A percentile compares a stretch with the other conserved stretches of the same genome.
Conservation (phyloP, 306 rosid species). For the Dalbergia cultrata region DNA sequence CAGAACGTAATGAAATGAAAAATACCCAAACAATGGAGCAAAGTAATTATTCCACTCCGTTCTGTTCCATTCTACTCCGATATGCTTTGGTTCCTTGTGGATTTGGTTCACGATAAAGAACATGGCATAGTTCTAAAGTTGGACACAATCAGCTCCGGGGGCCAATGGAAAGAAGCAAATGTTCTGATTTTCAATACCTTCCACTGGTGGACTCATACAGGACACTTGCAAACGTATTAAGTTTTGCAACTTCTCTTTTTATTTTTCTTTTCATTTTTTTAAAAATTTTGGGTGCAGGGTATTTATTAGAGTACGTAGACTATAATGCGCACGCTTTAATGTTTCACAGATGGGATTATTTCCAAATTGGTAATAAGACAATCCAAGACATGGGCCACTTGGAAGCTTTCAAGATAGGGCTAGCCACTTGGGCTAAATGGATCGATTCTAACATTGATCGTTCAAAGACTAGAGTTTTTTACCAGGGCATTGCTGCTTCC, state of each 20-base stretch:
- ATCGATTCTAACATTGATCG: conserved; percentile 63
- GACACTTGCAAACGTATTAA: conserved; percentile 55
- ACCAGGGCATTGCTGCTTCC: conserved; percentile 71
- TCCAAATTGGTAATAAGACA: conserved; percentile 53
- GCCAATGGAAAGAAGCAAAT: conserved; percentile 63
- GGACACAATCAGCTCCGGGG: conserved; percentile 53
- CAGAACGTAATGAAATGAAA: no score
- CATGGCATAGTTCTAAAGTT: conserved; percentile 63
- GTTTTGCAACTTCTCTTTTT: background rate
- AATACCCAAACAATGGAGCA: no score
- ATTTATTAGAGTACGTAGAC: background rate
- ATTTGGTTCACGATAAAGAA: conserved; percentile 54
- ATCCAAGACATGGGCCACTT: conserved; percentile 70
- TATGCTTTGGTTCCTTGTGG: conserved; percentile 59
- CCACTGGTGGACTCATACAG: conserved; percentile 80
- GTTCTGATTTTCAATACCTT: conserved; percentile 65
- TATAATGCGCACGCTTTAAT: conserved; percentile 22
- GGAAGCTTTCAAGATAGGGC: conserved; percentile 66
- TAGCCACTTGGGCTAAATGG: conserved; percentile 73
- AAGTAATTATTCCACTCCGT: no score
- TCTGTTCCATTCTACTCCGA: no score
- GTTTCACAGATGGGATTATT: conserved; percentile 67
- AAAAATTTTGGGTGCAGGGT: background rate
- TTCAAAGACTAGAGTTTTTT: conserved; percentile 64
- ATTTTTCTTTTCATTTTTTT: background rate